Evolutionary conservation across 306 rosid genomes (phyloP).

Genomic region (Glycine soja): DNA sequence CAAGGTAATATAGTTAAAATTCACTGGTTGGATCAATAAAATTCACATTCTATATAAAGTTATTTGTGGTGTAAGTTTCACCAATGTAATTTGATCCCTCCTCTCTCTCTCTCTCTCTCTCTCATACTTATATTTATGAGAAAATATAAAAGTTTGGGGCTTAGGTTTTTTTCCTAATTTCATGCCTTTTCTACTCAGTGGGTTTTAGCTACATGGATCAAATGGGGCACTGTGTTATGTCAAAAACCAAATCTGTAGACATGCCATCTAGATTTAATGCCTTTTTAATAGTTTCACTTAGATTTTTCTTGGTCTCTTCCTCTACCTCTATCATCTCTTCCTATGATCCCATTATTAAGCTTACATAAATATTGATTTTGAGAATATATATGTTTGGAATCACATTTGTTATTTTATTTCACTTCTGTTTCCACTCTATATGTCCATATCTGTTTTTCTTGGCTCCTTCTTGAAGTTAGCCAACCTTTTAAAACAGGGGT

Average conservation of each 20-base stretch:
- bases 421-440: neutral
- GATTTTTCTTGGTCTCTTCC: neutral
- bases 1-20: no score
- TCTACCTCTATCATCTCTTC: neutral
- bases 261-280: neutral
- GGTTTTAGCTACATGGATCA: neutral
- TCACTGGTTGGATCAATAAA: no score
- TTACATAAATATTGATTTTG: neutral
- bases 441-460: neutral
- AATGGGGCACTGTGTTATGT: neutral
- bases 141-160: no score
- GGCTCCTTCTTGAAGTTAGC: conserved; percentile 9
- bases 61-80: no score
- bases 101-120: no score
- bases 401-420: neutral
- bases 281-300: neutral
- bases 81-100: no score
- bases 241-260: neutral
- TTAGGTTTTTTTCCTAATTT: no score
- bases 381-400: neutral
- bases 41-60: no score
- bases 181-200: neutral
- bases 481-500: neutral
- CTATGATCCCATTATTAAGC: neutral
- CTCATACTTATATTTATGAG: no score